Percentiles rank a stretch among this genome's conserved stretches.
Conservation (phyloP, 1,139 yeast genomes). For the Candida sp. region DNA sequence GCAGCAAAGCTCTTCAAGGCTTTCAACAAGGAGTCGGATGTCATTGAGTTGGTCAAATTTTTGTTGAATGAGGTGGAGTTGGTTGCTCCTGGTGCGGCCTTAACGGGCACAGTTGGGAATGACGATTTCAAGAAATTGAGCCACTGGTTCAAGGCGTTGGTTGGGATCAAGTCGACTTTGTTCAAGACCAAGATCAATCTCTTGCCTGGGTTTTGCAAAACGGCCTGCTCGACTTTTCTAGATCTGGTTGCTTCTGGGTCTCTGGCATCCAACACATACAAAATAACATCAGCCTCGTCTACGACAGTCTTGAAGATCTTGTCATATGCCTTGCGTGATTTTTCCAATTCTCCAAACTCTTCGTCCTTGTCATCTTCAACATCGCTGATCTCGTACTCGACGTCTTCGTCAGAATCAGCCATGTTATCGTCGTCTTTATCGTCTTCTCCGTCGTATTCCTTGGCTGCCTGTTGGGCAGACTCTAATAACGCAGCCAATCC, state of each 20-base stretch:
- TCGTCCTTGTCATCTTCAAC: constrained; percentile 49
- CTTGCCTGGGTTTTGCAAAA: constrained; percentile 76
- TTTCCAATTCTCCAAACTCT: constrained; percentile 51
- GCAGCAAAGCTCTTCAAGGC: constrained; percentile 87
- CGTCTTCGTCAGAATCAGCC: constrained; percentile 45
- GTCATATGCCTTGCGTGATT: constrained; percentile 92
- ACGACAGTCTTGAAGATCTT: constrained; percentile 84
- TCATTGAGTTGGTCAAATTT: constrained; percentile 70
- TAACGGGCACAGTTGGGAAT: constrained; percentile 92
- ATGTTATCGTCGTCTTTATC: constrained; percentile 42
- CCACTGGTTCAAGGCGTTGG: constrained; percentile 86
- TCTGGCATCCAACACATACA: constrained; percentile 95
- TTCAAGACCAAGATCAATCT: constrained; percentile 85
- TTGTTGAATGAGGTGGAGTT: constrained; percentile 76
- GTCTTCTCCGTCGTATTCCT: constrained; percentile 63
- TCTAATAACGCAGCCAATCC: constrained; percentile 88
- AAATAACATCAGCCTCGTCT: constrained; percentile 86
- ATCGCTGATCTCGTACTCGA: constrained; percentile 53
- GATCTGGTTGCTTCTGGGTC: constrained; percentile 98
- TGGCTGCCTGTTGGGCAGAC: constrained; percentile 89
- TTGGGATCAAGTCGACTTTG: constrained; percentile 93
- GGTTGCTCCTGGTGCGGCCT: constrained; percentile 59
- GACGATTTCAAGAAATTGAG: constrained; percentile 74
- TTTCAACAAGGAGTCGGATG: constrained; percentile 76
- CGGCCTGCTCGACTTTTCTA: constrained; percentile 88